Percentiles rank a stretch among this genome's conserved stretches.
Conservation (phyloP, 805 yeast genomes). For the Barnettozyma pratensis region DNA sequence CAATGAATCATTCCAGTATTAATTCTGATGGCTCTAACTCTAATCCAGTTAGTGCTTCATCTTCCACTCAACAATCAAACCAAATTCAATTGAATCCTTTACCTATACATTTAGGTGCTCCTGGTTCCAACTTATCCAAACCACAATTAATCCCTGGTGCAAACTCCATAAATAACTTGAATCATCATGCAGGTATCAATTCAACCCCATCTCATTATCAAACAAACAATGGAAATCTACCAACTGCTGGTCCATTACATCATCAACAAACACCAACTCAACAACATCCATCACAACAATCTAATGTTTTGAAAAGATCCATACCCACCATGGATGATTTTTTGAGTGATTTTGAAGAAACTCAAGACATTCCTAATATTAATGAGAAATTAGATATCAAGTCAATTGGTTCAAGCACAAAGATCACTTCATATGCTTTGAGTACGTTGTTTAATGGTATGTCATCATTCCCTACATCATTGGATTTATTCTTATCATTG, state of each 20-base stretch:
- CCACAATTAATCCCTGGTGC: background rate
- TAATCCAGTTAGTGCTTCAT: background rate
- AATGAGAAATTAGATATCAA: conserved; percentile 11
- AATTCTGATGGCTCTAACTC: background rate
- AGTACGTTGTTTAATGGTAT: conserved; percentile 14
- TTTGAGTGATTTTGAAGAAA: conserved; percentile 22
- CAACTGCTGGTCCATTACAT: background rate
- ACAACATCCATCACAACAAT: background rate
- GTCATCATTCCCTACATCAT: conserved; percentile 18
- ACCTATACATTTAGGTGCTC: background rate
- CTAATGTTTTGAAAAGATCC: too few relatives aligned
- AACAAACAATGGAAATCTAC: too few relatives aligned
- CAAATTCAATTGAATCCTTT: background rate
- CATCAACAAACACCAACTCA: background rate
- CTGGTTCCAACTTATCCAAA: background rate
- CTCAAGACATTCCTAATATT: conserved; percentile 12
- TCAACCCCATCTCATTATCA: too few relatives aligned
- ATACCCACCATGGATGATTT: conserved; percentile 21
- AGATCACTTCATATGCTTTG: conserved; percentile 15
- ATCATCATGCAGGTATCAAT: background rate
- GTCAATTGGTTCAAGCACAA: conserved; percentile 16
- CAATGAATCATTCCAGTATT: background rate
- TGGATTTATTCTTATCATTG: conserved; percentile 20
- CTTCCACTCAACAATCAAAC: background rate
- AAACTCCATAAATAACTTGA: background rate